Conservation (phyloP, 352 stramenopile genomes). For the Pythium oligandrum region DNA sequence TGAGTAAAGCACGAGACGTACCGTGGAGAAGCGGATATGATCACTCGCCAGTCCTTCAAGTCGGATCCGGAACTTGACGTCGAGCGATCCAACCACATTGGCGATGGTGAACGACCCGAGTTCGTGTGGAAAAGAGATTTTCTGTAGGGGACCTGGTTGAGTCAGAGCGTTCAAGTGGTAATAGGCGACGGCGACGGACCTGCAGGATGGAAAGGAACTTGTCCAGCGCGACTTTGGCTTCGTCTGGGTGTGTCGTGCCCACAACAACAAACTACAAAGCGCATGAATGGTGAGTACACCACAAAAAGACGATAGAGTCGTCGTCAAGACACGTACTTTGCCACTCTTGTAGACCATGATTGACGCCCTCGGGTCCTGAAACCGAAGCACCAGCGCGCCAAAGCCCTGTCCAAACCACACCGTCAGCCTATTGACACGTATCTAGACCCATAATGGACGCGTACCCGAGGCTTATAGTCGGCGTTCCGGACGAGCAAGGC, state of each 20-base stretch:
- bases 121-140: slow-evolving; percentile 48
- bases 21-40: slow-evolving; percentile 63
- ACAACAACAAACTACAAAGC: slow-evolving; percentile 56
- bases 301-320: background rate
- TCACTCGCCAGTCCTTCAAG: slow-evolving; percentile 63
- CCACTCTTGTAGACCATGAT: slow-evolving; percentile 61
- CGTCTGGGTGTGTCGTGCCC: slow-evolving; percentile 32
- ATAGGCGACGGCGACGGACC: slow-evolving; percentile 13
- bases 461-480: slow-evolving; percentile 56
- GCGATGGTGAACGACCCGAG: slow-evolving; percentile 40
- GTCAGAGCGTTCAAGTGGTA: background rate
- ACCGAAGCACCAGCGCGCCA: slow-evolving; percentile 60
- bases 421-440: no score
- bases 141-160: slow-evolving; percentile 22
- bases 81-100: slow-evolving; percentile 91
- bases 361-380: slow-evolving; percentile 46
- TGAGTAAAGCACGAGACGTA: slow-evolving; percentile 21
- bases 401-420: slow-evolving; percentile 35
- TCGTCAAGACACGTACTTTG: slow-evolving; percentile 30
- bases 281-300: background rate
- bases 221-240: slow-evolving; percentile 37
- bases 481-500: slow-evolving; percentile 67
- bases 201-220: slow-evolving; percentile 60
- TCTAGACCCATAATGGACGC: slow-evolving; percentile 1
- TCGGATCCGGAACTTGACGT: slow-evolving; percentile 85